Conservation (phyloP, 202 grass and related monocot genomes). For the Bolboschoenoplectus hybrid region DNA sequence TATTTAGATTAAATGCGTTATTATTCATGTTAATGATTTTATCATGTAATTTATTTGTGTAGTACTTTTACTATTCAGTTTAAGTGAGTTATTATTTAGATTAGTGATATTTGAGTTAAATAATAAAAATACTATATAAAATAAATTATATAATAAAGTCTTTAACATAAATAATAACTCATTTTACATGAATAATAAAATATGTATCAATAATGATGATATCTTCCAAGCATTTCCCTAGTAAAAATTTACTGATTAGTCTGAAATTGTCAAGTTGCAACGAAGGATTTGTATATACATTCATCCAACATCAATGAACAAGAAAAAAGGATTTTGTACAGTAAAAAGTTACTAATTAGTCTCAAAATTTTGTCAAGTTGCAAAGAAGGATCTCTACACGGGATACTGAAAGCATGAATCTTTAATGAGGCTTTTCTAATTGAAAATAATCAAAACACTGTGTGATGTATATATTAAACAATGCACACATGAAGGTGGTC, state of each 20-base stretch:
- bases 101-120: no score
- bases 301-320: neutral
- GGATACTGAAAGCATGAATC: neutral
- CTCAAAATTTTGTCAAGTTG: neutral
- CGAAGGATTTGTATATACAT: no score
- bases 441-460: neutral
- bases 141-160: no score
- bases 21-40: neutral
- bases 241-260: neutral
- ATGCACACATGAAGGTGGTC: slow-evolving; percentile 23
- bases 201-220: no score
- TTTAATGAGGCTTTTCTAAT: neutral
- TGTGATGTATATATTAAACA: slow-evolving; percentile 23
- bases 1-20: no score
- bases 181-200: no score
- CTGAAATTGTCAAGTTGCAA: neutral
- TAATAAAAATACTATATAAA: no score
- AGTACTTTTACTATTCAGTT: no score
- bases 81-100: no score
- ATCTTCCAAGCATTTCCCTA: neutral
- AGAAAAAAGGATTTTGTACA: neutral
- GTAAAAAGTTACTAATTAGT: neutral
- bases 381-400: neutral
- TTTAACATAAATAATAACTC: no score
- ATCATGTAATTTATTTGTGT: no score